Evolutionary conservation across 2,329 filamentous ascomycete genomes (phyloP).

Genomic region (Ophiocordyceps sinensis): DNA sequence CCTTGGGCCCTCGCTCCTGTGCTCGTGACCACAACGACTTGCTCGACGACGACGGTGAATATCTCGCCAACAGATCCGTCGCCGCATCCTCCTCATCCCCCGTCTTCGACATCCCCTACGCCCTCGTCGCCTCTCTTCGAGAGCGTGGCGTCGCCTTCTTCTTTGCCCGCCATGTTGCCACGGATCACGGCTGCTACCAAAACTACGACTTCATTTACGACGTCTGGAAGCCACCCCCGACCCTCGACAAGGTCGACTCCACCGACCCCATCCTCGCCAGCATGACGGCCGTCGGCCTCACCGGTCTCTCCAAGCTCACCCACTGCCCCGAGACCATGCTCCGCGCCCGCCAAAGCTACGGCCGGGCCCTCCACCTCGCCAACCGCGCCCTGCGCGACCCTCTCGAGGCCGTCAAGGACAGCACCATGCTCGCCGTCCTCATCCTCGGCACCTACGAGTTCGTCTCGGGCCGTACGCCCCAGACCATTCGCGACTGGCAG

Average conservation of each 20-base stretch:
- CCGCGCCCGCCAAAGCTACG: slow-evolving; percentile 34
- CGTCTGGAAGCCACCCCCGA: slow-evolving; percentile 31
- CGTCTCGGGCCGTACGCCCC: slow-evolving; percentile 29
- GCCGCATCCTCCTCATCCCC: no score
- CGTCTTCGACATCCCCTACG: no score
- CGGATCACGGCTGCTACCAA: slow-evolving; percentile 30
- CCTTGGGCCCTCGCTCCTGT: no score
- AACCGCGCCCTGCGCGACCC: slow-evolving; percentile 34
- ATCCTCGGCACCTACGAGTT: slow-evolving; percentile 41
- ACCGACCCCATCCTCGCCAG: slow-evolving; percentile 14
- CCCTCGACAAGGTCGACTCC: slow-evolving; percentile 12
- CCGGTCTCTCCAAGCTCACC: slow-evolving; percentile 33
- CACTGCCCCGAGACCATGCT: slow-evolving; percentile 26
- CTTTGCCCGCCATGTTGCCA: slow-evolving; percentile 35
- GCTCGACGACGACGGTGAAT: no score
- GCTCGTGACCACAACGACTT: no score
- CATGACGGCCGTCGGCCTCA: slow-evolving; percentile 12
- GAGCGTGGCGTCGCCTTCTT: slow-evolving; percentile 33
- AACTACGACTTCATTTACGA: slow-evolving; percentile 39
- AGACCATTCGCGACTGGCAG: slow-evolving; percentile 20
- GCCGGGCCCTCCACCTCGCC: slow-evolving; percentile 33
- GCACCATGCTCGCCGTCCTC: slow-evolving; percentile 31
- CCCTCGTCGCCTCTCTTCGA: slow-evolving; percentile 10
- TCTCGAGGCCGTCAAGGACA: slow-evolving; percentile 11
- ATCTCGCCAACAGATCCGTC: no score